Base-by-base conservation (phyloP, 176 grass and related monocot species). In the Saccharum officinarum region DNA sequence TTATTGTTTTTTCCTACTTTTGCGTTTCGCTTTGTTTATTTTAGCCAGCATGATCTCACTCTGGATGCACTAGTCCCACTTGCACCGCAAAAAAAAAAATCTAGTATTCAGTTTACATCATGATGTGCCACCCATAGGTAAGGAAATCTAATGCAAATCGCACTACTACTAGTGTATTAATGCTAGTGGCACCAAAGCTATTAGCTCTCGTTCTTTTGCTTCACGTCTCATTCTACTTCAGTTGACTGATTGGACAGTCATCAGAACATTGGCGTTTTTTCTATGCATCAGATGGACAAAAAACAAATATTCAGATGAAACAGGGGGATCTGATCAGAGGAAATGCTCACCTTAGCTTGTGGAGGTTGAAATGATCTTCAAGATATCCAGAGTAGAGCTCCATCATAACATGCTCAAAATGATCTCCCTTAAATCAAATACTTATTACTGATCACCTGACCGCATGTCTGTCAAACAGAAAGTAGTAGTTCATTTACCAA, bases 321-420 rank as follows among this genome's bases (percentile, higher is more conserved):
- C 10, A 12, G 60, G 3, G 10, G 12, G 31, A 18, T 71, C 25
- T n/a, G 5, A 26, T 67, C 25, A 26, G 33, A 76, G 54, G 67
- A 79, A 54, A 75, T 49, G 67, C 82, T 4, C 79, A 96, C 84
- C 90, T 88, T 16, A 86, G 88, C 75, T 95, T 92, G 69, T 86
- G 78, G 67, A 89, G 87, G 88, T 94, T 83, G 85, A 99, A 94
- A 71, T 88, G 92, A 38, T 94, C 93, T 79, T 94, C 91, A 63
- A 94, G 97, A 85, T 92, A 91, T 38, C 83, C 90, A 60, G 84
- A 88, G 80, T 94, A 96, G 63, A 99, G 82, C 86, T 97, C 92
- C 94, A 99, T 99, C 71, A 89, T 90, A 86, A 13, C 80, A 88
- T 93, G 37, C 67, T 80, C 78, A 10, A 75, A 34, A 64, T 69